These are phyloP conservation scores for Diplodia intermedia DNA, from an alignment of 2,329 filamentous ascomycete species.

Conservation along the genomic window DNA sequence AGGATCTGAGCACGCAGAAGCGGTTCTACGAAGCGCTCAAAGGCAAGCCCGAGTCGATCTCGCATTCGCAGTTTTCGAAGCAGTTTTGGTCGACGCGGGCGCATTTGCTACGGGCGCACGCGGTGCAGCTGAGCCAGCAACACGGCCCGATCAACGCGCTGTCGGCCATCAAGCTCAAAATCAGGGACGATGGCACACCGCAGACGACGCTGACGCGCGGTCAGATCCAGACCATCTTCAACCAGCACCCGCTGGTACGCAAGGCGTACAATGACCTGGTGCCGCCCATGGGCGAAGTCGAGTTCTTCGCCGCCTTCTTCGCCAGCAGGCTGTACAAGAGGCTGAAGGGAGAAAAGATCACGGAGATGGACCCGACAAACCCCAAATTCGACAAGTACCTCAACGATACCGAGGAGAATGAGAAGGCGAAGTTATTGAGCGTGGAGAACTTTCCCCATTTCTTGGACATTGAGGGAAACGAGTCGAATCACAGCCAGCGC, in stretches of 20 bases:
- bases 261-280: slow-evolving; percentile 93
- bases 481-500: slow-evolving; percentile 88
- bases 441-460: slow-evolving; percentile 80
- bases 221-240: slow-evolving; percentile 91
- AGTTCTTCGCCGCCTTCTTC: slow-evolving; percentile 96
- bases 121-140: slow-evolving; percentile 85
- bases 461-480: slow-evolving; percentile 91
- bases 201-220: slow-evolving; percentile 72
- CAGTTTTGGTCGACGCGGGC: slow-evolving; percentile 95
- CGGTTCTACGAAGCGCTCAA: slow-evolving; percentile 86
- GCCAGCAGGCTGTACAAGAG: slow-evolving; percentile 89
- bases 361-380: slow-evolving; percentile 77
- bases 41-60: slow-evolving; percentile 84
- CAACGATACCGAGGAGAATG: slow-evolving; percentile 68
- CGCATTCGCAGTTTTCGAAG: slow-evolving; percentile 78
- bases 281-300: slow-evolving; percentile 63
- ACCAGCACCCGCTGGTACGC: slow-evolving; percentile 88
- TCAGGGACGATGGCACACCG: slow-evolving; percentile 73
- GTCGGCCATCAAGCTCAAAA: slow-evolving; percentile 82
- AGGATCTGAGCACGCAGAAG: slow-evolving; percentile 75
- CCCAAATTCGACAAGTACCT: slow-evolving; percentile 86
- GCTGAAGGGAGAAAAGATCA: slow-evolving; percentile 85
- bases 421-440: slow-evolving; percentile 52
- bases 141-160: slow-evolving; percentile 93
- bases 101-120: slow-evolving; percentile 85